Percentiles rank a stretch among this genome's conserved stretches.
Conservation (phyloP, 805 yeast genomes). For the Nakazawaea laoshanensis region DNA sequence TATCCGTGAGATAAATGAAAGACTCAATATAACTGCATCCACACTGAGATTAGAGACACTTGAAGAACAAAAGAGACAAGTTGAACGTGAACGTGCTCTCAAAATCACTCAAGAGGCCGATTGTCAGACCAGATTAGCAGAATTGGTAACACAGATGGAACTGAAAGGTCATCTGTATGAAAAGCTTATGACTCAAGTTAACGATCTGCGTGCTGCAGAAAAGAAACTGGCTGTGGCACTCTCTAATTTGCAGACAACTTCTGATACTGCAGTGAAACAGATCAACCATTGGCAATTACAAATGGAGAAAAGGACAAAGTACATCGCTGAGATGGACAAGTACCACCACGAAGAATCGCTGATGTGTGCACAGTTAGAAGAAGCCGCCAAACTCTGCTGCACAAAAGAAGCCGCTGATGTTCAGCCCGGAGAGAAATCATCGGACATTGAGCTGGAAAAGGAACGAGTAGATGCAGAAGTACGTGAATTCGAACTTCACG, state of each 20-base stretch:
- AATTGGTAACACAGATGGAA: slow-evolving; percentile 1
- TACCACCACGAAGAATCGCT: slow-evolving; percentile 18
- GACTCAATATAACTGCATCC: slow-evolving; percentile 35
- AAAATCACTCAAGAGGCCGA: slow-evolving; percentile 16
- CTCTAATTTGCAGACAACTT: slow-evolving; percentile 11
- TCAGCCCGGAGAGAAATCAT: slow-evolving; percentile 30
- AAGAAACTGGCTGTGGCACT: slow-evolving; percentile 16
- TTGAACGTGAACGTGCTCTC: slow-evolving; percentile 20
- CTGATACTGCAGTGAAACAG: slow-evolving; percentile 15
- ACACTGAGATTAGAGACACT: slow-evolving; percentile 28
- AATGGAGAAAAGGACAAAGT: slow-evolving; percentile 18
- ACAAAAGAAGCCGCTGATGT: slow-evolving; percentile 35
- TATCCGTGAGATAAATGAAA: slow-evolving; percentile 24
- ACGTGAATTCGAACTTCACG: slow-evolving; percentile 38
- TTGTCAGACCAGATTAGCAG: background rate
- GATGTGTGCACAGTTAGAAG: slow-evolving; percentile 10
- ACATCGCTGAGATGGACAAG: slow-evolving; percentile 18
- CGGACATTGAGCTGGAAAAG: slow-evolving; percentile 41
- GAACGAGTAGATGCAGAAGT: slow-evolving; percentile 36
- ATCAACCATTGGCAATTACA: slow-evolving; percentile 11
- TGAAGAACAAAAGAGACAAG: slow-evolving; percentile 23
- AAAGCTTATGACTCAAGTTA: slow-evolving; percentile 10
- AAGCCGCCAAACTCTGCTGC: slow-evolving; percentile 34
- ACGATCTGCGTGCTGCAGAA: slow-evolving; percentile 14
- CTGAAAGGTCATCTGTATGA: slow-evolving; percentile 9